These are phyloP conservation scores for Hypsizygus marmoreus DNA, from an alignment of 768 basidiomycete species.

Conservation along the genomic window DNA sequence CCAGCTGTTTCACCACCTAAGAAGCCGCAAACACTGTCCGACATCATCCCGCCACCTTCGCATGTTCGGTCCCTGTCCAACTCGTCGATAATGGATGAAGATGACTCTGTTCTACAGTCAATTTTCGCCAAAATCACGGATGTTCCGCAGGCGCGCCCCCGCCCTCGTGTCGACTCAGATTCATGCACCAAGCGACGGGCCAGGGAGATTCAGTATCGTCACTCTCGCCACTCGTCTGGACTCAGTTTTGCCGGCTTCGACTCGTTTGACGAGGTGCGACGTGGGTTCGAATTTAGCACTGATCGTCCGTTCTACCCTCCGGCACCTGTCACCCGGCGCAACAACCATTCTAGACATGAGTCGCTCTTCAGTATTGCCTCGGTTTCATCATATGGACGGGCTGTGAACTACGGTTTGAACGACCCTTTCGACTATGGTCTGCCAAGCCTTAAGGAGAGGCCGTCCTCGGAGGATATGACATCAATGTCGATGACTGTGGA, in stretches of 20 bases:
- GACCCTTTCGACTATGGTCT: constrained; percentile 80
- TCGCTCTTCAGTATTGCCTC: constrained; percentile 77
- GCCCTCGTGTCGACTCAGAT: constrained; percentile 42
- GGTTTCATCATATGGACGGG: constrained; percentile 75
- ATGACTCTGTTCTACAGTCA: constrained; percentile 55
- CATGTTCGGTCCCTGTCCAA: constrained; percentile 52
- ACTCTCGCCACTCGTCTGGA: constrained; percentile 50
- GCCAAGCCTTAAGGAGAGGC: constrained; percentile 53
- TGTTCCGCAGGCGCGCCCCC: constrained; percentile 35
- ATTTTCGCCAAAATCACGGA: constrained; percentile 51
- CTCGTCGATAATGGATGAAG: constrained; percentile 45
- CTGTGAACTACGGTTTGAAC: constrained; percentile 57
- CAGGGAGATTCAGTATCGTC: constrained; percentile 29
- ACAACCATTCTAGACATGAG: constrained; percentile 49
- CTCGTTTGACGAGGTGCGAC: constrained; percentile 76
- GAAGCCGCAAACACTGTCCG: constrained; percentile 60
- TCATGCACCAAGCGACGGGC: constrained; percentile 37
- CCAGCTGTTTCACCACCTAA: constrained; percentile 22
- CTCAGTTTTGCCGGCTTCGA: constrained; percentile 73
- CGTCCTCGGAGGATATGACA: constrained; percentile 56
- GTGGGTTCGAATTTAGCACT: constrained; percentile 73
- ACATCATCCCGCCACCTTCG: constrained; percentile 71
- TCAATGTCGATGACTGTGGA: constrained; percentile 62
- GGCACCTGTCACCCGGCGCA: constrained; percentile 36
- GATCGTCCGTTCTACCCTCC: constrained; percentile 68